These are phyloP conservation scores for Suillus cothurnatus DNA, from an alignment of 768 basidiomycete genomes.

Conservation along the genomic window DNA sequence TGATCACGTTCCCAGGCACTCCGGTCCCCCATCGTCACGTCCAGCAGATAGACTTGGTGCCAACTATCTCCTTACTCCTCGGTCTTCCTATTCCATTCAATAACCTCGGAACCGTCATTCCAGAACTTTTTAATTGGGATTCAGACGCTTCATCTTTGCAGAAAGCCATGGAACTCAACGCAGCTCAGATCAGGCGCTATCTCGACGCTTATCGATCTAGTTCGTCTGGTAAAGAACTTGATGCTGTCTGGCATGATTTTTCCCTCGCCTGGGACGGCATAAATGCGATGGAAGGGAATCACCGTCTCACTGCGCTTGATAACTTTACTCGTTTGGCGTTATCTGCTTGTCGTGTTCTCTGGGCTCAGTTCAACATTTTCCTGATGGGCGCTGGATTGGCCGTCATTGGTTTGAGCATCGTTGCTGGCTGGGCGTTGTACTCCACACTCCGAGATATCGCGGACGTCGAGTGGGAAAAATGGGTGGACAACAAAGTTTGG, in stretches of 20 bases:
- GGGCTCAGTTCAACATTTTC: constrained; percentile 91
- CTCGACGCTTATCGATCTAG: constrained; percentile 75
- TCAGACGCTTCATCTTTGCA: constrained; percentile 41
- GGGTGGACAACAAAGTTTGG: constrained; percentile 37
- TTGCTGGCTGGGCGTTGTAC: constrained; percentile 60
- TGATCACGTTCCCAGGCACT: constrained; percentile 62
- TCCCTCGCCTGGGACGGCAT: constrained; percentile 46
- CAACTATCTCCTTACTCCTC: constrained; percentile 84
- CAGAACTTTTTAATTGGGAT: constrained; percentile 78
- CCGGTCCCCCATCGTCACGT: constrained; percentile 58
- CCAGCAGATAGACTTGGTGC: constrained; percentile 93
- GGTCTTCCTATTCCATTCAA: constrained; percentile 96
- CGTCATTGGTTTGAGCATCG: constrained; percentile 56
- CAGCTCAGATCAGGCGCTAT: constrained; percentile 74
- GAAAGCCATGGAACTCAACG: constrained; percentile 69
- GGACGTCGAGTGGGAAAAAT: constrained; percentile 43
- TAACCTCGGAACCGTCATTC: constrained; percentile 89
- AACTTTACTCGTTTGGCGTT: constrained; percentile 39
- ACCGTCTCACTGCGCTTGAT: constrained; percentile 18
- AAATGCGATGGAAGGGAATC: constrained; percentile 24
- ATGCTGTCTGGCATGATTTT: constrained; percentile 60
- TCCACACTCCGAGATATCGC: constrained; percentile 42
- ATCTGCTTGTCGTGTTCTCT: constrained; percentile 75
- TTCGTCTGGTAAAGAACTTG: constrained; percentile 72
- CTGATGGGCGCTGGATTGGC: constrained; percentile 76